Base-by-base conservation (phyloP, 2,329 filamentous ascomycete species). In the Trichoderma citrinoviride region DNA sequence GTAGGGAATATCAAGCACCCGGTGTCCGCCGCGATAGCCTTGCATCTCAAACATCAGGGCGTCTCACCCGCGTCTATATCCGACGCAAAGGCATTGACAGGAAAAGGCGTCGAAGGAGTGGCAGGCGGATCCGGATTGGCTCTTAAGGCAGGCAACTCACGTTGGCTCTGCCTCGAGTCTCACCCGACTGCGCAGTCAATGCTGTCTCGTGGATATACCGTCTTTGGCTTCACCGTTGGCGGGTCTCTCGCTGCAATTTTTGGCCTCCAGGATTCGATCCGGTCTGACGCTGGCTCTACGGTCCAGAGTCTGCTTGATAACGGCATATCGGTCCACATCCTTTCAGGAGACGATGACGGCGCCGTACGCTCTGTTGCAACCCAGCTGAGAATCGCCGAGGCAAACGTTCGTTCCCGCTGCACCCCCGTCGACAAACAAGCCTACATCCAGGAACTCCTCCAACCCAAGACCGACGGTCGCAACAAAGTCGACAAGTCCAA, bases 341-440 rank as follows among this genome's bases (percentile, higher is more conserved):
- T 86, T 44, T 84, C 81, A 3, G 84, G 84, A 6, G 84, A 87
- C 53, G 81, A 85, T 43, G 74, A 80, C n/a, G 75, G 74, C n/a
- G 78, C 82, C 15, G 84, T 86, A 1, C 72, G 73, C 2, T 65
- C 69, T 2, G 68, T 82, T 0, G 81, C 82, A 2, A 37, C 64
- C 0, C 68, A 73, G n/a, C 72, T 86, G 3, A 69, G 69, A 14
- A 82, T 86, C 21, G 68, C 76, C 3, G 41, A 53, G 0, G 63
- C 67, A 3, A 77, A 80, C 17, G 74, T 81, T 5, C 75, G 75
- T 3, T 77, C 83, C 17, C 76, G 78, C 12, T 79, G 77, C 70
- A 77, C 76, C 0, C 83, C 82, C 0, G 73, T 73, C 1, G 79
- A 82, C 64, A 85, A 85, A 69, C 74, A 77, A 25, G 73, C 67